Conservation (phyloP, 106 monocot genomes). For the Dendrobium officinale region DNA sequence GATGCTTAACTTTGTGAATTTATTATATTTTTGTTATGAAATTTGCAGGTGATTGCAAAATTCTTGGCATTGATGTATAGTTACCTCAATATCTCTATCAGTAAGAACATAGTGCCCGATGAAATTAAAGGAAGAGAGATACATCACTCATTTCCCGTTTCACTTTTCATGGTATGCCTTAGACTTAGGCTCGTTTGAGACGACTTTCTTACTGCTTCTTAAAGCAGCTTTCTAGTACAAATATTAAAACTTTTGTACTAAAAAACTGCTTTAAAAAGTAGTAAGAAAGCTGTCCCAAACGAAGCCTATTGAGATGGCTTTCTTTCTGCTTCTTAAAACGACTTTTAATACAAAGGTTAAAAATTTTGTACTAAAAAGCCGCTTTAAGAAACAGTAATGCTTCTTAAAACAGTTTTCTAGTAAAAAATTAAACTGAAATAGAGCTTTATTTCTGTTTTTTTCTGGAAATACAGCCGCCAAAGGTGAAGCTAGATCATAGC, state of each 20-base stretch:
- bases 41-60: conserved; percentile 85
- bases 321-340: too few species aligned
- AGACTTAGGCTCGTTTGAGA: background rate
- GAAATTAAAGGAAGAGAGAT: conserved; percentile 93
- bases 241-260: too few species aligned
- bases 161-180: conserved; percentile 69
- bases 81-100: conserved; percentile 94
- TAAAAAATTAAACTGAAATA: too few species aligned
- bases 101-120: conserved; percentile 91
- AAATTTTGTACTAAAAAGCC: too few species aligned
- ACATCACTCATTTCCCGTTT: conserved; percentile 89
- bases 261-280: too few species aligned
- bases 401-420: too few species aligned
- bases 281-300: too few species aligned
- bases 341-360: too few species aligned
- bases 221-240: too few species aligned
- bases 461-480: conserved; percentile 58
- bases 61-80: conserved; percentile 99
- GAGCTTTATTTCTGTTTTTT: background rate
- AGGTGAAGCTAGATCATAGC: conserved; percentile 58
- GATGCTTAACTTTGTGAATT: conserved; percentile 1
- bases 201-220: too few species aligned
- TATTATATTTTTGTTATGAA: conserved; percentile 3
- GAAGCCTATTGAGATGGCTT: too few species aligned
- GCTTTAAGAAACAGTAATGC: too few species aligned